These are phyloP conservation scores for Aspergillus hancockii DNA, from an alignment of 495 filamentous ascomycete genomes.

Conservation along the genomic window DNA sequence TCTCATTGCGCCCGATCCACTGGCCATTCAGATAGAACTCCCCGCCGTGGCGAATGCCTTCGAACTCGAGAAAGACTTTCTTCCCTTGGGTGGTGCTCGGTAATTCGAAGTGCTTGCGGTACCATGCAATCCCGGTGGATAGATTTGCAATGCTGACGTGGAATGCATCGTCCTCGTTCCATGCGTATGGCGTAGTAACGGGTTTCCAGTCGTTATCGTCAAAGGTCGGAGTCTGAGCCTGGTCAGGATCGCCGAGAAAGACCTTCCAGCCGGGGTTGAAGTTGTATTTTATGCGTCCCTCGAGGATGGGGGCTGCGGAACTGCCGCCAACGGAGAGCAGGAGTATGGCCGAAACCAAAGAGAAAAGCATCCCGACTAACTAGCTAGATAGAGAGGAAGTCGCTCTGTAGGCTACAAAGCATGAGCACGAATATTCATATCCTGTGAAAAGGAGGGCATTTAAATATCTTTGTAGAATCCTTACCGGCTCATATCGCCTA, in stretches of 20 bases:
- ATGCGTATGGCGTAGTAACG: slow-evolving; percentile 11
- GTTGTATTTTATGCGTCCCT: neutral
- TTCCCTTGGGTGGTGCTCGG: slow-evolving; percentile 1
- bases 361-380: neutral
- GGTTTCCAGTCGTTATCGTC: slow-evolving; percentile 8
- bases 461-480: no score
- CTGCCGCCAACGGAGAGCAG: neutral
- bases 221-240: slow-evolving; percentile 1
- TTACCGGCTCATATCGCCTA: no score
- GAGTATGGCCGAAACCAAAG: neutral
- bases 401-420: no score
- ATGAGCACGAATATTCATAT: no score
- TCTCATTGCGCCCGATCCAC: slow-evolving; percentile 14
- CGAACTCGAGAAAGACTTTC: slow-evolving; percentile 14
- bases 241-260: neutral
- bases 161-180: slow-evolving; percentile 15
- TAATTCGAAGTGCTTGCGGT: slow-evolving; percentile 8
- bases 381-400: no score
- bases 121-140: slow-evolving; percentile 13
- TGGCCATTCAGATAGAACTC: slow-evolving; percentile 12
- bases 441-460: no score
- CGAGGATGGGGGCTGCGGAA: neutral
- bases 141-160: slow-evolving; percentile 8
- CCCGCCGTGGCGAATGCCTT: slow-evolving; percentile 8
- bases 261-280: slow-evolving; percentile 4